These are phyloP conservation scores for Leptographium lundbergii DNA, from an alignment of 2,329 filamentous ascomycete genomes.

Conservation along the genomic window DNA sequence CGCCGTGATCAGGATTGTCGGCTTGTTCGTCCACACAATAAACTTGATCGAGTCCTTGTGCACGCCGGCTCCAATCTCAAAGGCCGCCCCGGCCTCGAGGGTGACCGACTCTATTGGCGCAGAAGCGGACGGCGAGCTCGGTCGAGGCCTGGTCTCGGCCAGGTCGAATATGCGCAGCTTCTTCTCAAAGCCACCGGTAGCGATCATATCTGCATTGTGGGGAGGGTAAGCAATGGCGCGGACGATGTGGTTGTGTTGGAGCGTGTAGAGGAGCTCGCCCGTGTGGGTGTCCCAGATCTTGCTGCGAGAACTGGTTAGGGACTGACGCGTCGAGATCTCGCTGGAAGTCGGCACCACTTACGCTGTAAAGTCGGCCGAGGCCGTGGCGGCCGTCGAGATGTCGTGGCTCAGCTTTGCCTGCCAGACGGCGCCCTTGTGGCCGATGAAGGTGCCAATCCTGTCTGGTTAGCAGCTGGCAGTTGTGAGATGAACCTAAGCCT, in stretches of 20 bases:
- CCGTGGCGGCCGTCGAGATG: constrained; percentile 78
- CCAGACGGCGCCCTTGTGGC: constrained; percentile 97
- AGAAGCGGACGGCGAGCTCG: constrained; percentile 18
- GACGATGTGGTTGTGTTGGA: constrained; percentile 91
- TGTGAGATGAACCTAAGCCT: neutral
- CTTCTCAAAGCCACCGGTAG: constrained; percentile 92
- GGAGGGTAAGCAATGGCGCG: constrained; percentile 83
- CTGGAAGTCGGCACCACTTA: constrained; percentile 28
- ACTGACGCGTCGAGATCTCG: too few relatives aligned
- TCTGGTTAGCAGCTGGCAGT: constrained; percentile 2
- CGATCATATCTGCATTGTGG: constrained; percentile 69
- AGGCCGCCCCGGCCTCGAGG: constrained; percentile 50
- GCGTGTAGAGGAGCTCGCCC: constrained; percentile 74
- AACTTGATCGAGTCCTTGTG: constrained; percentile 89
- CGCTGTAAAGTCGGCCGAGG: constrained; percentile 92
- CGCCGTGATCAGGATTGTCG: constrained; percentile 80
- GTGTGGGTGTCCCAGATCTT: constrained; percentile 97
- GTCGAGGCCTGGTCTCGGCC: constrained; percentile 39
- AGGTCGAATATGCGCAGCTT: constrained; percentile 91
- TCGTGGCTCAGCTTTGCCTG: constrained; percentile 84
- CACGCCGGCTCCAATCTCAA: constrained; percentile 76
- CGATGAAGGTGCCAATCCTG: constrained; percentile 95
- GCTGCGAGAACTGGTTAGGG: constrained; percentile 28
- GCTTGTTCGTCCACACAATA: constrained; percentile 85
- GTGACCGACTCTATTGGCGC: constrained; percentile 25